A percentile compares a stretch with the other conserved stretches of the same genome.
Conservation (phyloP, 2,329 filamentous ascomycete genomes). For the Aspergillus viridinutans region DNA sequence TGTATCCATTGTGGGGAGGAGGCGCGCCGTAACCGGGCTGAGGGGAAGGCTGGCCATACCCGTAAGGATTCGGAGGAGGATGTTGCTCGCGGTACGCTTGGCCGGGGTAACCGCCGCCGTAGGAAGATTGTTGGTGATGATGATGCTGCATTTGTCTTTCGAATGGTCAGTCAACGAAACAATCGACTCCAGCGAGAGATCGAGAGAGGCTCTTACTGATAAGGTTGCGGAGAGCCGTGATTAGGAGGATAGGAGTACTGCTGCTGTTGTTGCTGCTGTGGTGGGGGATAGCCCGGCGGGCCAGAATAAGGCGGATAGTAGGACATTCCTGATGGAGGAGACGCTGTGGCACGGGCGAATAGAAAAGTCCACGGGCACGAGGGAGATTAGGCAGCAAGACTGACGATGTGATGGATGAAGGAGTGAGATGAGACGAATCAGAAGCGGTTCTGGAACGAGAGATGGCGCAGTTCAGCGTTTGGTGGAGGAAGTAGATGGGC, state of each 20-base stretch:
- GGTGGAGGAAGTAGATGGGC: neutral
- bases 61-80: conserved; percentile 36
- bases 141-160: conserved; percentile 28
- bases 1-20: conserved; percentile 32
- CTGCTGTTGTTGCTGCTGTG: conserved; percentile 25
- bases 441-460: conserved; percentile 4
- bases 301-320: conserved; percentile 59
- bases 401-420: neutral
- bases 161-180: conserved; percentile 4
- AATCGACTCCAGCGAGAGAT: conserved; percentile 5
- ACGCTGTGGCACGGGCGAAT: neutral
- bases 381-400: conserved; percentile 5
- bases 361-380: neutral
- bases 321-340: conserved; percentile 48
- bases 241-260: conserved; percentile 23
- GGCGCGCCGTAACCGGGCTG: conserved; percentile 30
- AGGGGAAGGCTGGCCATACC: conserved; percentile 43
- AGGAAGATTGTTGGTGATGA: conserved; percentile 29
- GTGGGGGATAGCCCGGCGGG: conserved; percentile 54
- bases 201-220: conserved; percentile 32
- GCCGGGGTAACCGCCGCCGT: conserved; percentile 36
- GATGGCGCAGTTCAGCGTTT: conserved; percentile 1
- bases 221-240: conserved; percentile 38
- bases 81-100: conserved; percentile 42
- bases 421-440: neutral